A percentile compares a stretch with the other conserved stretches of the same genome.
Conservation (phyloP, 23 red algal species). For the Gracilaria gracilis region DNA sequence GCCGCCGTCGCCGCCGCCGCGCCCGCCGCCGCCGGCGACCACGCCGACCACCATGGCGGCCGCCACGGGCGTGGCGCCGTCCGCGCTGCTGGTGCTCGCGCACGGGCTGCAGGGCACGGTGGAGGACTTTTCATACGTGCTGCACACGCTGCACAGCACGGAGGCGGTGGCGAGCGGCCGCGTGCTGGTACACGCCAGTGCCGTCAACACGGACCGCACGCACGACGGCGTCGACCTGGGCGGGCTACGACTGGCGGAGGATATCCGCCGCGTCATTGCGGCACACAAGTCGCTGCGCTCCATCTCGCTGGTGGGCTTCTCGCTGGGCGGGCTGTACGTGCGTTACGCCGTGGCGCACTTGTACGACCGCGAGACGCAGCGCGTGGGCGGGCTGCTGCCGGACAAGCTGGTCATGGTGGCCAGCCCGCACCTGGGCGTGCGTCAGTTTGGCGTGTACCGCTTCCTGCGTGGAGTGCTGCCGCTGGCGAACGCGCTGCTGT, state of each 20-base stretch:
- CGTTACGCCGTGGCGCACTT: slow-evolving; percentile 68
- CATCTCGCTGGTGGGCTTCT: slow-evolving; percentile 78
- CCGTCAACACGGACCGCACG: slow-evolving; percentile 73
- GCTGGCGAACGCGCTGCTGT: slow-evolving; percentile 24
- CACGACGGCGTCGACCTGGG: slow-evolving; percentile 74
- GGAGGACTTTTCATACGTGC: slow-evolving; percentile 70
- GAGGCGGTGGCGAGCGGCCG: slow-evolving; percentile 5
- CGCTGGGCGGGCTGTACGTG: slow-evolving; percentile 74
- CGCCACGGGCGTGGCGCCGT: neutral
- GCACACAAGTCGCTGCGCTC: slow-evolving; percentile 16
- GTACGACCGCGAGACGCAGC: slow-evolving; percentile 23
- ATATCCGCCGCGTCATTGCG: slow-evolving; percentile 43
- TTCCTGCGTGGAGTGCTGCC: slow-evolving; percentile 50
- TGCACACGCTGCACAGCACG: neutral
- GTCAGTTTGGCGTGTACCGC: slow-evolving; percentile 73
- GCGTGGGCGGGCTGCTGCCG: slow-evolving; percentile 43
- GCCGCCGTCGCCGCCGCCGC: neutral
- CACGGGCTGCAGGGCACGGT: slow-evolving; percentile 80
- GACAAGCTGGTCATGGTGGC: slow-evolving; percentile 64
- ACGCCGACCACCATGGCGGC: neutral
- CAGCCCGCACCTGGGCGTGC: slow-evolving; percentile 74
- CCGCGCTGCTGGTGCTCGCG: slow-evolving; percentile 49
- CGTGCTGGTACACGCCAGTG: slow-evolving; percentile 50
- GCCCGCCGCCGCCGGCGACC: neutral
- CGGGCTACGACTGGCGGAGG: slow-evolving; percentile 63